Evolutionary conservation across 2,329 filamentous ascomycete genomes (phyloP).

Genomic region (Colletotrichum brevisporum): DNA sequence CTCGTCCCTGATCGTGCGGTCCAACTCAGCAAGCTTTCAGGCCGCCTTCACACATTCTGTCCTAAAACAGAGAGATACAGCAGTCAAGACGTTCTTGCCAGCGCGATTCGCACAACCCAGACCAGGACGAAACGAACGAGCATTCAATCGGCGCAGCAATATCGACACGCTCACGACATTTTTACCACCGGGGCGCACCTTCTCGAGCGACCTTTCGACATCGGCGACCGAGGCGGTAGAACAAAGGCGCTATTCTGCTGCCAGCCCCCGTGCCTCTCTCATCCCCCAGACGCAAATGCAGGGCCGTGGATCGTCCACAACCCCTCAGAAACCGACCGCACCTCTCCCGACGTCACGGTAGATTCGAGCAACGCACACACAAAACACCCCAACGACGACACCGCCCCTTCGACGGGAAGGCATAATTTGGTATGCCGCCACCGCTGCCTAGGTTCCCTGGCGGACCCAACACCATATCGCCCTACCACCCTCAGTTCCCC

Average conservation of each 20-base stretch:
- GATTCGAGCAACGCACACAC: slow-evolving; percentile 7
- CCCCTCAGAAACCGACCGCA: slow-evolving; percentile 23
- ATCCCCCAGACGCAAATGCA: slow-evolving; percentile 37
- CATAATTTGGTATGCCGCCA: slow-evolving; percentile 55
- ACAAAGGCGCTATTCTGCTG: slow-evolving; percentile 34
- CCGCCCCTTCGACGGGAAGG: slow-evolving; percentile 20
- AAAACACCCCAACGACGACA: slow-evolving; percentile 5
- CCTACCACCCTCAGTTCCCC: slow-evolving; percentile 66
- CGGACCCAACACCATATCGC: slow-evolving; percentile 59
- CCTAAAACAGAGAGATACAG: slow-evolving; percentile 36
- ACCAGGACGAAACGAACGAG: slow-evolving; percentile 13
- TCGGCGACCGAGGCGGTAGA: slow-evolving; percentile 32
- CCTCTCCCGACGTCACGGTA: slow-evolving; percentile 18
- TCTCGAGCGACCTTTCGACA: neutral
- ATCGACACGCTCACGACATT: neutral
- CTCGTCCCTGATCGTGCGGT: slow-evolving; percentile 12
- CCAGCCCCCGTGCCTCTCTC: slow-evolving; percentile 20
- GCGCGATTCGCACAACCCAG: slow-evolving; percentile 25
- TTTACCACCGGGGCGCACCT: neutral
- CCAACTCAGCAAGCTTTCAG: slow-evolving; percentile 38
- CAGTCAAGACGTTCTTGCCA: slow-evolving; percentile 26
- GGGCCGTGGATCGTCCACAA: slow-evolving; percentile 38
- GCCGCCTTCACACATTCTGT: slow-evolving; percentile 39
- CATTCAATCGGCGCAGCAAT: slow-evolving; percentile 21
- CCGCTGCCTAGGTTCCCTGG: slow-evolving; percentile 61